Percentiles rank a stretch among this genome's conserved stretches.
Evolutionary conservation across 2,329 filamentous ascomycete genomes (phyloP).

Genomic region (Fonsecaea nubica): DNA sequence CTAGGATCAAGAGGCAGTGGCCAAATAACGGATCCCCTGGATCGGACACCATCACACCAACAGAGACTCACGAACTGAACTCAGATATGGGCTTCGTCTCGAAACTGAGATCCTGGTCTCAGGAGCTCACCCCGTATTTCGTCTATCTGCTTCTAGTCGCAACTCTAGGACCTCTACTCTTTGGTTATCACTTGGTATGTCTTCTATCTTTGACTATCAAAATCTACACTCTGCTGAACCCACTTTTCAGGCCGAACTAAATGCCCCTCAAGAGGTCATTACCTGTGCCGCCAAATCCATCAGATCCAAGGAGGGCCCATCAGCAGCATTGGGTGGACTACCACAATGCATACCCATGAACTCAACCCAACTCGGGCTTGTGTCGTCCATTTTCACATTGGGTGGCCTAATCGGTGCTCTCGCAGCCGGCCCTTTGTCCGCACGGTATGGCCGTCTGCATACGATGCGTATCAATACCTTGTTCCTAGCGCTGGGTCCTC

Average conservation of each 20-base stretch:
- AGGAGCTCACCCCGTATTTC: slow-evolving; percentile 65
- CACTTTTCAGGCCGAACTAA: slow-evolving; percentile 77
- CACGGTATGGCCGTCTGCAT: slow-evolving; percentile 74
- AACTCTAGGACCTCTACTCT: slow-evolving; percentile 87
- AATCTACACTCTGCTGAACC: background rate
- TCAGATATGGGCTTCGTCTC: slow-evolving; percentile 30
- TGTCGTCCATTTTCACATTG: slow-evolving; percentile 92
- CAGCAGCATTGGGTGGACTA: slow-evolving; percentile 69
- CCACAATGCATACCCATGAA: slow-evolving; percentile 88
- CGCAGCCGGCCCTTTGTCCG: slow-evolving; percentile 76
- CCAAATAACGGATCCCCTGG: background rate
- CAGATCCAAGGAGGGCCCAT: slow-evolving; percentile 55
- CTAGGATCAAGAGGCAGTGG: background rate
- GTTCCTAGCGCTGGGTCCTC: slow-evolving; percentile 77
- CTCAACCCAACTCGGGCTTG: slow-evolving; percentile 78
- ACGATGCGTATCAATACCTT: slow-evolving; percentile 79
- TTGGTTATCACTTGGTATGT: slow-evolving; percentile 87
- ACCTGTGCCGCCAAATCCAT: slow-evolving; percentile 75
- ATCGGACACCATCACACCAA: background rate
- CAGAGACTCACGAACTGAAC: background rate
- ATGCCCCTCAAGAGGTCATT: slow-evolving; percentile 91
- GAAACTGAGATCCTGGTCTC: slow-evolving; percentile 32
- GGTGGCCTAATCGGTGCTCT: slow-evolving; percentile 87
- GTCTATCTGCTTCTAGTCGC: slow-evolving; percentile 75
- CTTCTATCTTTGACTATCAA: background rate